These are phyloP conservation scores for Hypsizygus marmoreus DNA, from an alignment of 768 basidiomycete genomes.

Conservation along the genomic window DNA sequence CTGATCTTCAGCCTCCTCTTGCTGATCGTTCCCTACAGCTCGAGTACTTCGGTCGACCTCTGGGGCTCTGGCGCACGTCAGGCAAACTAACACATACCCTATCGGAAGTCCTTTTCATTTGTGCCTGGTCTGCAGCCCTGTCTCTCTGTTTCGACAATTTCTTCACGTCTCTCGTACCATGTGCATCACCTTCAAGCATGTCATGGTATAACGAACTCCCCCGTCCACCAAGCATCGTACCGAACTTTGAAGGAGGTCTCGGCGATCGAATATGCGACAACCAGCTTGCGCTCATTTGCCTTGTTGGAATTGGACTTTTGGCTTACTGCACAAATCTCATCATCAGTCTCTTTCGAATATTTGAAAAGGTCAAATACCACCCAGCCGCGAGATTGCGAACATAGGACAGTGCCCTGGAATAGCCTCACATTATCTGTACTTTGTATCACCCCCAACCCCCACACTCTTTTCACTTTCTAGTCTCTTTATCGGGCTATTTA, in stretches of 20 bases:
- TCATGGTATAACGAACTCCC: slow-evolving; percentile 77
- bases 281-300: slow-evolving; percentile 75
- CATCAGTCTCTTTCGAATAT: slow-evolving; percentile 83
- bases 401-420: not conserved
- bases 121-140: slow-evolving; percentile 89
- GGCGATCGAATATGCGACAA: slow-evolving; percentile 69
- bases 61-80: slow-evolving; percentile 91
- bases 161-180: slow-evolving; percentile 84
- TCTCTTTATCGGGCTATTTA: not conserved
- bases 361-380: slow-evolving; percentile 86
- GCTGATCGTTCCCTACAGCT: slow-evolving; percentile 48
- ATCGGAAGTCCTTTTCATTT: slow-evolving; percentile 87
- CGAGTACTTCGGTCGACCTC: slow-evolving; percentile 89
- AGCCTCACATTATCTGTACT: not conserved
- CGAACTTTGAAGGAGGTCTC: slow-evolving; percentile 42
- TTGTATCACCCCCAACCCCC: not conserved
- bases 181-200: slow-evolving; percentile 57
- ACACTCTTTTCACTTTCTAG: slow-evolving; percentile 3
- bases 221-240: slow-evolving; percentile 48
- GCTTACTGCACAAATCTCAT: slow-evolving; percentile 85
- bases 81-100: slow-evolving; percentile 86
- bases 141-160: slow-evolving; percentile 91
- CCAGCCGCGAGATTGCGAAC: slow-evolving; percentile 32
- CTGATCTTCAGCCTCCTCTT: not conserved
- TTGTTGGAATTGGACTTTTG: slow-evolving; percentile 76